These are phyloP conservation scores for Pleurotus tuber-regium DNA, from an alignment of 768 basidiomycete genomes.

Conservation along the genomic window DNA sequence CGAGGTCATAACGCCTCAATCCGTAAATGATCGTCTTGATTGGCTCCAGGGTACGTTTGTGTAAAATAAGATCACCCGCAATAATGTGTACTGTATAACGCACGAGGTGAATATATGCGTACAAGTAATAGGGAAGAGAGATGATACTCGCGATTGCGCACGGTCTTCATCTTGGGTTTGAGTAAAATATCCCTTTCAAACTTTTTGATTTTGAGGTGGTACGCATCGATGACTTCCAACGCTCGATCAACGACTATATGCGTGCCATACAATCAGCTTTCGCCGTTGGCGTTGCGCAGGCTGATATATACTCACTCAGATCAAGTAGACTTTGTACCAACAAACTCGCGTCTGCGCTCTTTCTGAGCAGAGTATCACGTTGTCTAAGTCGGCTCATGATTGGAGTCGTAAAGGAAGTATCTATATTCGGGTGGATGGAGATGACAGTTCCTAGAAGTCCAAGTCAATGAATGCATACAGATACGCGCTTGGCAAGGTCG, in stretches of 20 bases:
- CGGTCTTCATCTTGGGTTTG: conserved; percentile 55
- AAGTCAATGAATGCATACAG: background rate
- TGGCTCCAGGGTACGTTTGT: conserved; percentile 69
- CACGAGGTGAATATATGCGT: background rate
- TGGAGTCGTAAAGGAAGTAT: conserved; percentile 49
- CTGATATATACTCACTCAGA: conserved; percentile 31
- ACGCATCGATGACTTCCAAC: conserved; percentile 64
- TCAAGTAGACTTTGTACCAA: conserved; percentile 71
- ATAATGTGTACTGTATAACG: conserved; percentile 61
- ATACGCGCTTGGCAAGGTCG: background rate
- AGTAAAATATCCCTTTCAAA: conserved; percentile 59
- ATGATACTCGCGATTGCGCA: conserved; percentile 48
- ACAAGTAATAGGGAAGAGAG: background rate
- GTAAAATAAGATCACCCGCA: conserved; percentile 67
- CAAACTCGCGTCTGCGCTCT: conserved; percentile 63
- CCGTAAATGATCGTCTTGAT: conserved; percentile 66
- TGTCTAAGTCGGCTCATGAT: conserved; percentile 57
- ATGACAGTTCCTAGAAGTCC: conserved; percentile 61
- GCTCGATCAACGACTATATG: conserved; percentile 60
- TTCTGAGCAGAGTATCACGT: conserved; percentile 57
- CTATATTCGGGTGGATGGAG: conserved; percentile 48
- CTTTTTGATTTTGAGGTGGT: conserved; percentile 56
- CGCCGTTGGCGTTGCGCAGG: background rate
- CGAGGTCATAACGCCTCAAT: conserved; percentile 61
- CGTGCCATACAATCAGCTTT: background rate